Evolutionary conservation across 768 basidiomycete genomes (phyloP).

Genomic region (Cyclocybe aegerita): DNA sequence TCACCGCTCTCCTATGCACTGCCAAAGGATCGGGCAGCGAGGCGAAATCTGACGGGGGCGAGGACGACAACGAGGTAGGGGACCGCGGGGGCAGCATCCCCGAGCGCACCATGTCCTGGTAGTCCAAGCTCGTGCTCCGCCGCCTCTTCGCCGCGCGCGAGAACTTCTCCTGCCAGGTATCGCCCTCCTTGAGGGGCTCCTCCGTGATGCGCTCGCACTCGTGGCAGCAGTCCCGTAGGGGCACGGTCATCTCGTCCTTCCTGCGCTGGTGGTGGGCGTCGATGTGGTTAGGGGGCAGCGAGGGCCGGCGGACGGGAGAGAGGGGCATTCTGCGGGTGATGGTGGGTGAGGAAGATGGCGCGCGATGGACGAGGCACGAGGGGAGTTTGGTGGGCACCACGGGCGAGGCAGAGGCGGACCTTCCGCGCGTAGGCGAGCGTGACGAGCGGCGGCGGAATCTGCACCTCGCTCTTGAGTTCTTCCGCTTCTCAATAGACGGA

Average conservation of each 20-base stretch:
- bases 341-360: slow-evolving; percentile 24
- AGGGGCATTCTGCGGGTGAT: slow-evolving; percentile 18
- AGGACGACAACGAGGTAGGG: background rate
- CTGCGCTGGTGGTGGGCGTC: slow-evolving; percentile 8
- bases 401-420: slow-evolving; percentile 29
- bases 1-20: background rate
- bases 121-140: slow-evolving; percentile 45
- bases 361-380: slow-evolving; percentile 56
- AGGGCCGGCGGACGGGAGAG: slow-evolving; percentile 28
- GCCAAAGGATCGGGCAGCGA: slow-evolving; percentile 4
- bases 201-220: slow-evolving; percentile 64
- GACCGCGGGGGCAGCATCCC: background rate
- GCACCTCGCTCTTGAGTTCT: slow-evolving; percentile 6
- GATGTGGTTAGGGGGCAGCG: slow-evolving; percentile 32
- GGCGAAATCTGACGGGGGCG: slow-evolving; percentile 1
- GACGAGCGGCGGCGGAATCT: slow-evolving; percentile 42
- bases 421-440: slow-evolving; percentile 39
- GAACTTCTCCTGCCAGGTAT: slow-evolving; percentile 63
- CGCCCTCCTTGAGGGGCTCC: slow-evolving; percentile 50
- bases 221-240: slow-evolving; percentile 70
- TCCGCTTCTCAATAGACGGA: background rate
- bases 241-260: slow-evolving; percentile 50
- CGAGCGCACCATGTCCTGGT: slow-evolving; percentile 6
- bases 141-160: slow-evolving; percentile 59
- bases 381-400: slow-evolving; percentile 37